Conservation (phyloP, 2,329 filamentous ascomycete species). For the Fusarium sp. region DNA sequence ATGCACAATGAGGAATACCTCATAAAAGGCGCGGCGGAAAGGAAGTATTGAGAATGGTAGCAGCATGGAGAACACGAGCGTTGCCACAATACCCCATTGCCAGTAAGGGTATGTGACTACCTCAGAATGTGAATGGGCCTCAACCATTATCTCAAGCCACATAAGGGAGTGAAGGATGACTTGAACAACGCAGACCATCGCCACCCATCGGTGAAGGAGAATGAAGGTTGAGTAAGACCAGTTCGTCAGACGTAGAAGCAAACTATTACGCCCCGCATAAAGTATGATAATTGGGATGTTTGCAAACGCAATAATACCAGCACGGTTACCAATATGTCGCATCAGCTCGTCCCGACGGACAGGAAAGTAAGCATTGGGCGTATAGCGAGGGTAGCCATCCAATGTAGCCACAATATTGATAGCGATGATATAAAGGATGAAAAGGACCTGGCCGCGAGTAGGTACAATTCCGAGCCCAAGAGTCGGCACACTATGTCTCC, state of each 20-base stretch:
- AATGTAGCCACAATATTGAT: slow-evolving; percentile 54
- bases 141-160: slow-evolving; percentile 53
- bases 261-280: slow-evolving; percentile 60
- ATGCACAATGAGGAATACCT: slow-evolving; percentile 60
- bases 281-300: slow-evolving; percentile 59
- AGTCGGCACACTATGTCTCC: slow-evolving; percentile 41
- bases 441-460: slow-evolving; percentile 58
- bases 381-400: slow-evolving; percentile 46
- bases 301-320: slow-evolving; percentile 56
- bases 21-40: slow-evolving; percentile 55
- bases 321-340: slow-evolving; percentile 55
- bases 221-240: slow-evolving; percentile 64
- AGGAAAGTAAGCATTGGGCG: slow-evolving; percentile 49
- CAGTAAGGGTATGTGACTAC: slow-evolving; percentile 54
- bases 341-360: slow-evolving; percentile 47
- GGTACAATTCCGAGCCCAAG: slow-evolving; percentile 51
- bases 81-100: slow-evolving; percentile 59
- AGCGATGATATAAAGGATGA: slow-evolving; percentile 55
- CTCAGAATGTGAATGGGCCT: slow-evolving; percentile 44
- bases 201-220: slow-evolving; percentile 63
- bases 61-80: slow-evolving; percentile 50
- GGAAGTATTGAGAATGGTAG: slow-evolving; percentile 52
- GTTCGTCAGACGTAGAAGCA: slow-evolving; percentile 61
- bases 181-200: slow-evolving; percentile 59
- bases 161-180: slow-evolving; percentile 61